Percentiles rank a stretch among this genome's conserved stretches.
Conservation (phyloP, 139 green algal genomes). For the Chloropicon primus region DNA sequence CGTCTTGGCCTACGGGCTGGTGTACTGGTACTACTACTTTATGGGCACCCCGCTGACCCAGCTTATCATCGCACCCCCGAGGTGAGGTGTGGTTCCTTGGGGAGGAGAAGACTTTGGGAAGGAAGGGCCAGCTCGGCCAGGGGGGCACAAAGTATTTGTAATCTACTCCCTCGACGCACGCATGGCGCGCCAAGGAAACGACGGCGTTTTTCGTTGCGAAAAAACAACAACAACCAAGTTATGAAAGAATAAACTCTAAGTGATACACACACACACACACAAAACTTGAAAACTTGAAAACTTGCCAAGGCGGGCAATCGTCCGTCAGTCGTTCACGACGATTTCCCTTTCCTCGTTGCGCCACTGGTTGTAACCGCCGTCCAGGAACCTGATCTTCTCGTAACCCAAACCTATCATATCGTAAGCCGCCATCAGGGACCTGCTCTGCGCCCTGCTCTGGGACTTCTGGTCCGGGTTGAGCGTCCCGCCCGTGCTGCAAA, state of each 20-base stretch:
- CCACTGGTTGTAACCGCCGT: background rate
- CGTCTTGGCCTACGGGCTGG: conserved; percentile 41
- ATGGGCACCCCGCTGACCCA: background rate
- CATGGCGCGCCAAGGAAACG: no score
- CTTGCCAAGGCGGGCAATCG: no score
- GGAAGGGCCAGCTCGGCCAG: background rate
- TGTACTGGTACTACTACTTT: background rate
- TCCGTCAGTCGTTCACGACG: background rate
- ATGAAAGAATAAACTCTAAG: background rate
- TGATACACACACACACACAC: no score
- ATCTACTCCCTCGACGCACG: no score
- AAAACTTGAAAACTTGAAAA: no score
- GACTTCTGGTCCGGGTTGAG: background rate
- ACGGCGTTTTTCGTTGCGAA: no score
- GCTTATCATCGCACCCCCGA: background rate
- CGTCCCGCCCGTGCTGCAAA: background rate
- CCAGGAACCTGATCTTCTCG: background rate
- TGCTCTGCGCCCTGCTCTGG: background rate
- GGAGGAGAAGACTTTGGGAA: no score
- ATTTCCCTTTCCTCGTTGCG: background rate
- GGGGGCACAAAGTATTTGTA: background rate
- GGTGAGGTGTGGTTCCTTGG: no score
- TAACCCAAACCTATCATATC: background rate
- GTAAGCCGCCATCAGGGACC: background rate
- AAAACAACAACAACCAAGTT: background rate